Base-by-base conservation (phyloP, 2,329 filamentous ascomycete species). In the Hymenotorrendiella dingleyae region DNA sequence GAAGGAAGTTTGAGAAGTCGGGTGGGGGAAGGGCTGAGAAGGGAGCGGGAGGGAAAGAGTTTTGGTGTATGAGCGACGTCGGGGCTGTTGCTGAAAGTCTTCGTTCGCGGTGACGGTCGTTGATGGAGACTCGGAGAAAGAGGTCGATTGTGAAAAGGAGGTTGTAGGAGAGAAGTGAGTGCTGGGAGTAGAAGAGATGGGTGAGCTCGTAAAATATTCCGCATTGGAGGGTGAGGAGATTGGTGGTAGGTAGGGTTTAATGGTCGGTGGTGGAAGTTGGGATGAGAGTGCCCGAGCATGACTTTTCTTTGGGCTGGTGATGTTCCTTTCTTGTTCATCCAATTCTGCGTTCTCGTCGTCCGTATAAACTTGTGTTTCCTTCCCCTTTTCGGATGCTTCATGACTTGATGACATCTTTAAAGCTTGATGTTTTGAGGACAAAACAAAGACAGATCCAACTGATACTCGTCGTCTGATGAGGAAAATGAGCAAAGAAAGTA, bases 1-100 rank as follows among this genome's bases (percentile, higher is more conserved):
- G 27, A 40, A 40, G 7, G 28, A 23, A 5, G 37, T 40, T 7
- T 32, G 28, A 23, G 37, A 12, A 26, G 35, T 6, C 41, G 23
- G 40, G 34, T 37, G 37, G 20, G 11, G 8, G 34, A 26, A 20
- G 22, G 12, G n/a, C 20, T 32, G 42, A 26, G 19, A 38, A 29
- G 28, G 24, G n/a, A 32, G 24, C 14, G 21, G 23, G 41, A 40
- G 42, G 12, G 38, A 42, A 17, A 19, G 38, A 11, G 42, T 42
- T 37, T 38, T 45, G 23, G 42, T 47, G 28, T 47, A 47, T 21
- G 42, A 46, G 24, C 46, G 36, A 22, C 39, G 35, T 28, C 39
- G 11, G 9, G 27, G 30, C 10, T 35, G 23, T 17, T 30, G 28
- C n/a, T n/a, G n/a, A n/a, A n/a, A n/a, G n/a, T n/a, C n/a, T n/a